Evolutionary conservation across 2,329 filamentous ascomycete species (phyloP), one percentile per base, ranked within the genome.

Genomic region (Ophiocordyceps camponoti-floridani): DNA sequence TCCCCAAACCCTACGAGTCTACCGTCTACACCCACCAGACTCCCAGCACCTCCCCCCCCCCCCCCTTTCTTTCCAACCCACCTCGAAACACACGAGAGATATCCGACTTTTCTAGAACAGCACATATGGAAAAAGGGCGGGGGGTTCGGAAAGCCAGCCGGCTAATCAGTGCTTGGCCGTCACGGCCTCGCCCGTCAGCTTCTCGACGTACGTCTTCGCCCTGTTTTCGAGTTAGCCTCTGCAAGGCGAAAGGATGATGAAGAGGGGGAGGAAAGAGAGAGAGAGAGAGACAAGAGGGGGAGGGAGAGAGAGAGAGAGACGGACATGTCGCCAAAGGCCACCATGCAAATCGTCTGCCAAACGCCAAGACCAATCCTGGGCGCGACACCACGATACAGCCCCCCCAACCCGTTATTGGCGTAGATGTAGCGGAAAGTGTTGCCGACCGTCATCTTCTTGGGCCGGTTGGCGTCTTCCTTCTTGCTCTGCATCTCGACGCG

Each of bases 301-400:
- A 42, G 11, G 11, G 14, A n/a, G n/a, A n/a, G 13, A 40, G 40
- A 12, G 33, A 19, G 18, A 4, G 18, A 13, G 27, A 31, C 86
- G 72, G 69, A 93, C 87, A 94, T 88, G 69, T 96, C 91, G 68
- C 91, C 91, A 65, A 96, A 74, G 59, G 89, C 91, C 67, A 98
- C 91, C 91, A 98, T 98, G 75, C 91, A 98, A 59, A 98, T 83
- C 50, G 91, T 98, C 75, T 98, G 91, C 91, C 91, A 98, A 69
- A 98, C 77, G 61, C 91, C 82, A 51, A 98, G 79, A 55, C 88
- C 88, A 62, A 98, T 88, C 63, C 91, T 82, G 56, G 91, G 91
- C 54, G 86, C 74, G 51, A 98, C 89, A 60, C 91, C 91, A 60
- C 91, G 85, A 75, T 98, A 98, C 52, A 98, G 73, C 59, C 91